phyloP scores from a whole-genome alignment of 345 rosid species.

The Diplotaxis tenuifolia region DNA sequence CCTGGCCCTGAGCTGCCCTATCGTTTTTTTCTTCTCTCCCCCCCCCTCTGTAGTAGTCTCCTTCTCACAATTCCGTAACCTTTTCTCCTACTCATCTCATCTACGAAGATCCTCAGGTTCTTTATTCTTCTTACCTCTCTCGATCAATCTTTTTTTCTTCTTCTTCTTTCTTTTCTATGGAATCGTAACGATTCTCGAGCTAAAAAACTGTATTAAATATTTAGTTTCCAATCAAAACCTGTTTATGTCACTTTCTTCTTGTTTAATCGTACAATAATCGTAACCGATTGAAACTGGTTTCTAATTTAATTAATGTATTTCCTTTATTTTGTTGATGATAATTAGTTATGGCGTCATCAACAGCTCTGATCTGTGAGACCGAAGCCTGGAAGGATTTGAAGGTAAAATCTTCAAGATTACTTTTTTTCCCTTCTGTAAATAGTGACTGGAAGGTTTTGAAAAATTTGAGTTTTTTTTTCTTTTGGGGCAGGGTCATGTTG shows the following conservation, averaged over 20 bases:
- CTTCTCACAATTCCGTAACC: constrained; percentile 9
- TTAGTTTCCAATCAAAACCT: not conserved
- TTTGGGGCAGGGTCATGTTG: constrained; percentile 58
- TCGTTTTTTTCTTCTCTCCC: not conserved
- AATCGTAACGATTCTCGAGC: constrained; percentile 15
- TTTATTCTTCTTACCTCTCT: not conserved
- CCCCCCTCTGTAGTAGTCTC: not conserved
- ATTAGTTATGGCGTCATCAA: constrained; percentile 54
- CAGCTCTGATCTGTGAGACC: constrained; percentile 64
- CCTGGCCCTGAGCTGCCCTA: constrained; percentile 10
- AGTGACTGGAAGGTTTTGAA: not conserved
- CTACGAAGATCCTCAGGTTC: constrained; percentile 18
- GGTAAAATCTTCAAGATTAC: constrained; percentile 38
- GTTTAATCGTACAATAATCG: not conserved
- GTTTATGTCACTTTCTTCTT: not conserved
- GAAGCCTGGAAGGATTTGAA: constrained; percentile 86
- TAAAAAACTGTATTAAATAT: not conserved
- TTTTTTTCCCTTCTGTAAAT: not conserved
- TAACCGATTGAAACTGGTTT: not conserved
- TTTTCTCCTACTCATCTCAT: constrained; percentile 3
- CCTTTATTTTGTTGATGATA: not conserved
- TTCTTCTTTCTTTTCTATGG: not conserved
- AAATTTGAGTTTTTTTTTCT: not conserved
- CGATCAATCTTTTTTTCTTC: not conserved
- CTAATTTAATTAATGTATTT: not conserved